Evolutionary conservation across 768 basidiomycete species (phyloP).

Genomic region (Clitopilus passeckerianus): DNA sequence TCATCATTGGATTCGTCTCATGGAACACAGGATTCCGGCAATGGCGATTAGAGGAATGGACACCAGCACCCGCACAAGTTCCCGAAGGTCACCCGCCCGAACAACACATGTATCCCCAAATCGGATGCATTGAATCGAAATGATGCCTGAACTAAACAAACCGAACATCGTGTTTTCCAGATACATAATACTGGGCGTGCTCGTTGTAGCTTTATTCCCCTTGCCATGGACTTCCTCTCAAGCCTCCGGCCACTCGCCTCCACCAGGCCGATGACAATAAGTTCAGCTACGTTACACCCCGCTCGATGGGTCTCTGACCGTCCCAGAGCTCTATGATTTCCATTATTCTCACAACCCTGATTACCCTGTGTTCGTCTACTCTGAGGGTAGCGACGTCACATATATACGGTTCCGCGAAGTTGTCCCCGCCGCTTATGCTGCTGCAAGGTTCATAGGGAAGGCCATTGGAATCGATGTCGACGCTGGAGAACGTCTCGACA

Average conservation of each 20-base stretch:
- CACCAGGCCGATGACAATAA: not conserved
- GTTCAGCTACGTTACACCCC: conserved; percentile 1
- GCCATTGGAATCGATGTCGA: conserved; percentile 1
- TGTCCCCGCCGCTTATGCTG: conserved; percentile 9
- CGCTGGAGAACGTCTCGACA: not conserved
- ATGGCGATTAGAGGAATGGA: not conserved
- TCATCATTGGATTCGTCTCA: not conserved
- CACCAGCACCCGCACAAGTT: not conserved
- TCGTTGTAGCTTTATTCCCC: not conserved
- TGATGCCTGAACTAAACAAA: not conserved
- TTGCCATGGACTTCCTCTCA: conserved; percentile 4
- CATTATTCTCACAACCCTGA: conserved; percentile 6
- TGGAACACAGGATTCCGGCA: not conserved
- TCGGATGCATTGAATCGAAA: not conserved
- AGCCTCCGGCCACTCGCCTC: not conserved
- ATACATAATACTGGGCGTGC: not conserved
- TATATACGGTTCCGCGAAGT: conserved; percentile 4
- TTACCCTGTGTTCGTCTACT: conserved; percentile 5
- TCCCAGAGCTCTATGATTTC: conserved; percentile 9
- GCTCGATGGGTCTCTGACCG: conserved; percentile 4
- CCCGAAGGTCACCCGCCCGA: not conserved
- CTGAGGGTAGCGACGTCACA: conserved; percentile 1
- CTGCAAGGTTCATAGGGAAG: conserved; percentile 2
- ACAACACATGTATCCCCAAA: not conserved
- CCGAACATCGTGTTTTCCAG: not conserved